Conservation (phyloP, 305 asterid species). For the Ajuga reptans region DNA sequence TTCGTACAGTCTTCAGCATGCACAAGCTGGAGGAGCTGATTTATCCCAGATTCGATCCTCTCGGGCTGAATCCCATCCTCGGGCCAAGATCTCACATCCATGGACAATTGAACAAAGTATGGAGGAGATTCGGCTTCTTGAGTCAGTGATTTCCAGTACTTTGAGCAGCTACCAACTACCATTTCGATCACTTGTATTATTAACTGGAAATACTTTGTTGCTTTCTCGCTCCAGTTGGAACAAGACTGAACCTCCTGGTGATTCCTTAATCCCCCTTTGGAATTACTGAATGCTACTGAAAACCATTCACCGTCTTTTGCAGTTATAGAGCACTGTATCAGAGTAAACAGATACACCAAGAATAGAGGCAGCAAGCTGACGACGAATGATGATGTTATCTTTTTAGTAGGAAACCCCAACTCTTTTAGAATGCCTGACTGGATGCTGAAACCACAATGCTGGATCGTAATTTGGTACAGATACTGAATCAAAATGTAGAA, state of each 20-base stretch:
- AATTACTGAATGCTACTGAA: conserved; percentile 49
- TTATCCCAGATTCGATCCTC: conserved; percentile 90
- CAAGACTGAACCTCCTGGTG: conserved; percentile 34
- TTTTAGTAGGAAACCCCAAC: conserved; percentile 75
- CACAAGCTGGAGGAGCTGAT: conserved; percentile 63
- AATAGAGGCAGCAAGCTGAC: conserved; percentile 79
- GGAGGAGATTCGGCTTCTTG: conserved; percentile 99
- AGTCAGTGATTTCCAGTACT: conserved; percentile 95
- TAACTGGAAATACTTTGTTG: conserved; percentile 34
- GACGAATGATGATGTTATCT: conserved; percentile 77
- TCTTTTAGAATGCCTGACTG: conserved; percentile 59
- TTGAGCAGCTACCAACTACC: conserved; percentile 52
- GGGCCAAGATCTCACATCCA: conserved; percentile 87
- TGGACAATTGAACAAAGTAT: conserved; percentile 86
- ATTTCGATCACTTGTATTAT: conserved; percentile 39
- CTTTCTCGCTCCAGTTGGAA: conserved; percentile 59
- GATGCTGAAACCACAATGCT: conserved; percentile 89
- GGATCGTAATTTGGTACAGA: conserved; percentile 80
- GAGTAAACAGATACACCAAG: conserved; percentile 81
- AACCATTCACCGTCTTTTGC: conserved; percentile 98
- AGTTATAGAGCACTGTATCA: conserved; percentile 89
- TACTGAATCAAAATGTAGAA: conserved; percentile 73
- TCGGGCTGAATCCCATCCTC: conserved; percentile 98
- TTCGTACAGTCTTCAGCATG: conserved; percentile 69
- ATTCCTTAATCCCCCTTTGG: conserved; percentile 38